Percentiles rank a stretch among this genome's conserved stretches.
Conservation (phyloP, 345 rosid species). For the Ceriops decandra region DNA sequence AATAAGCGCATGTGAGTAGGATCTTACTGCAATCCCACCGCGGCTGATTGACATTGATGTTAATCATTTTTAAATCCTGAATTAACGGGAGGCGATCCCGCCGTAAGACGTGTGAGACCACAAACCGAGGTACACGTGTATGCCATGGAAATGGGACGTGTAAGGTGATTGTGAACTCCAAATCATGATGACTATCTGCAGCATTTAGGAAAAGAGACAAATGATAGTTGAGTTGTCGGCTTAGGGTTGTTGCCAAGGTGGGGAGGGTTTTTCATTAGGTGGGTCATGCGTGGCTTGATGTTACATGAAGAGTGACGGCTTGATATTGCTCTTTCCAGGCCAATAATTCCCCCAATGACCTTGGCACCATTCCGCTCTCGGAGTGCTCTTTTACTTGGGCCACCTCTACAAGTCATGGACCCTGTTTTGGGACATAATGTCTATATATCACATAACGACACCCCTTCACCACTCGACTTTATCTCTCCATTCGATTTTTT, state of each 20-base stretch:
- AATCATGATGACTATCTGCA: constrained; percentile 11
- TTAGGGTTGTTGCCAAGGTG: constrained; percentile 33
- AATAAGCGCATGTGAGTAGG: not conserved
- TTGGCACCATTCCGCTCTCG: not conserved
- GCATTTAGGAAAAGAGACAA: constrained; percentile 17
- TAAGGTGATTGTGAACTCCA: constrained; percentile 10
- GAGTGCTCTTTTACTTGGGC: constrained; percentile 14
- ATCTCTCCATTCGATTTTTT: no score
- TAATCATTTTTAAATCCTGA: constrained; percentile 13
- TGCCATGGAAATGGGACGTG: constrained; percentile 26
- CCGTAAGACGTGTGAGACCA: constrained; percentile 23
- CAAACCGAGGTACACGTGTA: constrained; percentile 15
- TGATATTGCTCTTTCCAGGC: constrained; percentile 32
- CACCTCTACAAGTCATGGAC: constrained; percentile 23
- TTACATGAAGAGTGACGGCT: constrained; percentile 62
- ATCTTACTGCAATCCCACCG: not conserved
- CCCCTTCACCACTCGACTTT: no score
- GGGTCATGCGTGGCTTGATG: constrained; percentile 1
- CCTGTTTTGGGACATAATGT: constrained; percentile 3
- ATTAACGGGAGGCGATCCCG: constrained; percentile 23
- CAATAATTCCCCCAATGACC: constrained; percentile 33
- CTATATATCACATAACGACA: not conserved
- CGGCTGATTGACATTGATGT: not conserved
- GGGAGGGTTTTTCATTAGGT: constrained; percentile 24
- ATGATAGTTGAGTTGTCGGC: constrained; percentile 28